Evolutionary conservation across 345 rosid genomes (phyloP), one percentile per base, ranked within the genome.

Genomic region (Geranium rotundifolium): DNA sequence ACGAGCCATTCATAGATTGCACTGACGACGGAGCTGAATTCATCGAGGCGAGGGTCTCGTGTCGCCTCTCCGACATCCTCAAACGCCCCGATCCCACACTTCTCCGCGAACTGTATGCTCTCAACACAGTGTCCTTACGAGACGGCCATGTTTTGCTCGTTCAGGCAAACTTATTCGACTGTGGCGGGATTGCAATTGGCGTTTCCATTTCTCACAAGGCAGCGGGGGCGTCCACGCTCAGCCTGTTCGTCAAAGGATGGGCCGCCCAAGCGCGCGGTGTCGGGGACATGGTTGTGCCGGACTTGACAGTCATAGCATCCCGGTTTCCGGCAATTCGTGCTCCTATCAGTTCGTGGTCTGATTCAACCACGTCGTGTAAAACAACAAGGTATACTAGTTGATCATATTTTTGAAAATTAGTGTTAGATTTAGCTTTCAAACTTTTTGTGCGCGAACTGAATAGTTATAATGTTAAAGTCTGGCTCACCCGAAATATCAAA

Each of bases 161-260:
- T 15, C 61, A 57, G 19, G 19, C 20, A 18, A 64, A 57, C 68
- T 12, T 20, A 31, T 58, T 65, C 12, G 23, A 30, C 0, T 65
- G 61, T 8, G 68, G 62, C 14, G 68, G 56, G 61, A 41, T 65
- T 17, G 56, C 59, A 5, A 8, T 39, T 6, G 61, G 61, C 12
- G 39, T 46, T 19, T 56, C 34, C 17, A 5, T 17, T 27, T 46
- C 54, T 3, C 67, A 39, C 19, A 19, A 31, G 50, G n/a, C 56
- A 23, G 55, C 55, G 9, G 67, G 37, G 10, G 67, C 19, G 3
- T 34, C 61, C 34, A 5, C 60, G 29, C 4, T 57, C 10, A 20
- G 29, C 7, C n/a, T 23, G 0, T 65, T 64, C 20, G 16, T 57
- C 17, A 65, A 41, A 59, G 39, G 10, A 18, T 65, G 68, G 68